Base-by-base conservation (phyloP, 495 filamentous ascomycete species). In the Annulohypoxylon maeteangense region DNA sequence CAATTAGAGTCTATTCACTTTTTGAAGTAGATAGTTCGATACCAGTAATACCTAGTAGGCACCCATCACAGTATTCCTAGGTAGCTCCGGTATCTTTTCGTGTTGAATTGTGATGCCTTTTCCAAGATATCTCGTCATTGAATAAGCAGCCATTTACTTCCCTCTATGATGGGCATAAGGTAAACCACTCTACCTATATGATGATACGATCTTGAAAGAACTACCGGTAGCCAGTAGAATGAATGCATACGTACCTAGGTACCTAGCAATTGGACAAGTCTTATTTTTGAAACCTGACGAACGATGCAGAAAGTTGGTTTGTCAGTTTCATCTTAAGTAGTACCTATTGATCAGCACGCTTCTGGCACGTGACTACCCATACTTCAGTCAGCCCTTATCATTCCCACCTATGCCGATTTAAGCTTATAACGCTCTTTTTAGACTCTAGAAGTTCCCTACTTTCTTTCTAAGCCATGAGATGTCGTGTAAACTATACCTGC, bases 1-100 rank as follows among this genome's bases (percentile, higher is more conserved):
- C 76, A 81, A 53, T 32, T 76, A 23, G 73, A 73, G 0, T 44
- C 67, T 32, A 67, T 78, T 27, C 51, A 29, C 14, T 78, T 80
- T 44, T 68, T 79, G 58, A 59, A 36, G 32, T 36, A 36, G 32
- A 36, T 36, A 36, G 32, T 36, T 36, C 8, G 32, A 36, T 36
- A 36, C 32, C 32, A 36, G 32, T 36, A 11, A 36, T 5, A 36
- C 32, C 32, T 36, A 36, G 8, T 36, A 36, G 32, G 32, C 32
- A 36, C 32, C 32, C 12, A 36, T 36, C 32, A 36, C 2, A 7
- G 32, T 36, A 36, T 36, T 36, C 8, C 7, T 36, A 36, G 32
- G 32, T 36, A 36, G 8, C 32, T 36, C 32, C 32, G 32, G 32
- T 36, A 36, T 36, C 32, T 36, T 36, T 36, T 36, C 32, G 32